Percentiles rank a stretch among this genome's conserved stretches.
Evolutionary conservation across 805 yeast species (phyloP).

Genomic region (Wickerhamomyces bisporus): DNA sequence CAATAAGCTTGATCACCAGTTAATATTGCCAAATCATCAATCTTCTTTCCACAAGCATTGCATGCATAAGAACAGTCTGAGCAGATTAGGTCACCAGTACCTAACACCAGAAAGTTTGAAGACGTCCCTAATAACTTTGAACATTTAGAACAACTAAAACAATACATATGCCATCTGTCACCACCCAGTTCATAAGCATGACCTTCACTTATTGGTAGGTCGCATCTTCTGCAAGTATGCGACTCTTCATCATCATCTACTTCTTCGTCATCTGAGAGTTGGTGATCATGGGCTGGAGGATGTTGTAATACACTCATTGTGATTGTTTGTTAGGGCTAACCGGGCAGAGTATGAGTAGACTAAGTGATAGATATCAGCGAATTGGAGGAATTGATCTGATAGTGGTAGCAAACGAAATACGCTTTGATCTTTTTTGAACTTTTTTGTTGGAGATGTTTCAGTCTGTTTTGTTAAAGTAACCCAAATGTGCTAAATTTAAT

Average conservation of each 20-base stretch:
- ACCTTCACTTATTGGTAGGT: constrained; percentile 68
- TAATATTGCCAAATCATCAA: constrained; percentile 87
- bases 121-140: constrained; percentile 73
- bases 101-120: constrained; percentile 84
- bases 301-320: constrained; percentile 4
- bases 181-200: constrained; percentile 94
- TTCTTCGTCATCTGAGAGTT: constrained; percentile 13
- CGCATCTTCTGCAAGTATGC: constrained; percentile 38
- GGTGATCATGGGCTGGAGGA: constrained; percentile 7
- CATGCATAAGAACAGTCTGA: constrained; percentile 91
- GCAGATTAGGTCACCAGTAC: constrained; percentile 89
- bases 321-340: background rate
- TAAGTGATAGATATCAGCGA: too few species aligned
- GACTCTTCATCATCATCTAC: constrained; percentile 17
- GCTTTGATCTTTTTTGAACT: too few species aligned
- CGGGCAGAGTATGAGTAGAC: too few species aligned
- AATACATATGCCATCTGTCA: constrained; percentile 92
- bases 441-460: too few species aligned
- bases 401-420: too few species aligned
- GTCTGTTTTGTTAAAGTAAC: too few species aligned
- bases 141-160: constrained; percentile 89
- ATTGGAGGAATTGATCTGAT: too few species aligned
- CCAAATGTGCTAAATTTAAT: too few species aligned
- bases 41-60: constrained; percentile 76
- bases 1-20: constrained; percentile 97